Evolutionary conservation across 2,329 filamentous ascomycete species (phyloP).

Genomic region (Cladophialophora bantiana): DNA sequence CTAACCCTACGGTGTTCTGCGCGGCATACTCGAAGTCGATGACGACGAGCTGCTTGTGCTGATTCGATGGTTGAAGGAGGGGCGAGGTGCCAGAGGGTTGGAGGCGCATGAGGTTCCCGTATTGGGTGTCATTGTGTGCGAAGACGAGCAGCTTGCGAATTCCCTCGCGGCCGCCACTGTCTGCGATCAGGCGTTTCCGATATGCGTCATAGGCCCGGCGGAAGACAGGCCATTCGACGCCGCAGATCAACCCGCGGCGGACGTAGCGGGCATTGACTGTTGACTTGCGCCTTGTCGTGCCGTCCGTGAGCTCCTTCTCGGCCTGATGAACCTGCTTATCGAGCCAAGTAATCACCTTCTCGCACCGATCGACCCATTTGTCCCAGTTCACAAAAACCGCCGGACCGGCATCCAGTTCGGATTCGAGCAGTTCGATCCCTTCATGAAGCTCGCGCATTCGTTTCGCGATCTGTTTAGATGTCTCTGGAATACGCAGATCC

Average conservation of each 20-base stretch:
- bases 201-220: conserved; percentile 77
- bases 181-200: conserved; percentile 72
- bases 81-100: conserved; percentile 77
- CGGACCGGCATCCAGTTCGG: conserved; percentile 79
- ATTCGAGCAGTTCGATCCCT: conserved; percentile 82
- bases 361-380: conserved; percentile 75
- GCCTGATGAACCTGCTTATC: conserved; percentile 65
- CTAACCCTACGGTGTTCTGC: conserved; percentile 82
- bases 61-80: conserved; percentile 84
- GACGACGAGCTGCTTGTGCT: conserved; percentile 94
- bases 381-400: conserved; percentile 95
- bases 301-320: conserved; percentile 51
- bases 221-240: conserved; percentile 82
- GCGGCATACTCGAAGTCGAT: conserved; percentile 98
- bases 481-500: conserved; percentile 80
- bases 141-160: conserved; percentile 83
- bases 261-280: conserved; percentile 32
- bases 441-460: conserved; percentile 96
- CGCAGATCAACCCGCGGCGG: conserved; percentile 75
- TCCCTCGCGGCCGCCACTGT: conserved; percentile 71
- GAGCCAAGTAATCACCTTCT: conserved; percentile 60
- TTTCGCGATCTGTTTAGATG: conserved; percentile 92
- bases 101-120: conserved; percentile 91
- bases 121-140: conserved; percentile 99
- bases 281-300: conserved; percentile 38